Evolutionary conservation across 257 asterid genomes (phyloP).

Genomic region (Lantana camara): DNA sequence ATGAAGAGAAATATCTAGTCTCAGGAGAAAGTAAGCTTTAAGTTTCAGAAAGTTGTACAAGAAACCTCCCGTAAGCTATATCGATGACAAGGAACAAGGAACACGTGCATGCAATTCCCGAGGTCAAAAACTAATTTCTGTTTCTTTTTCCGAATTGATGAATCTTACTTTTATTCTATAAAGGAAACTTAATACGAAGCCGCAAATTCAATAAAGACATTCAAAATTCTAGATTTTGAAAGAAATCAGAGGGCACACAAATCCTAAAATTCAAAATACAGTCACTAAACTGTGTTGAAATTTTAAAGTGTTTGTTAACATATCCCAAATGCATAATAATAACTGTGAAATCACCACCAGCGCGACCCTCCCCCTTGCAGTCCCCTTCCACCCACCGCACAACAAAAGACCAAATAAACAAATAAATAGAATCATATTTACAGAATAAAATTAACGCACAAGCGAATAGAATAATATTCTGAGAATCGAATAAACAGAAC

Average conservation of each 20-base stretch:
- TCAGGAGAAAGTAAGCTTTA: conserved; percentile 8
- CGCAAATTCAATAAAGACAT: conserved; percentile 2
- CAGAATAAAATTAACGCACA: no score
- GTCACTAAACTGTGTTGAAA: conserved; percentile 3
- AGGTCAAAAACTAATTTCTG: neutral
- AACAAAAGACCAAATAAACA: neutral
- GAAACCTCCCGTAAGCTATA: neutral
- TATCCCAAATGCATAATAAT: conserved; percentile 15
- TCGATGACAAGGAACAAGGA: conserved; percentile 13
- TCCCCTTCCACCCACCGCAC: no score
- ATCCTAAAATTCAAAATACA: neutral
- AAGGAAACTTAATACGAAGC: conserved; percentile 2
- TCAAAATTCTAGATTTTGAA: neutral
- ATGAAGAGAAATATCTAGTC: neutral
- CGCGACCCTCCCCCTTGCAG: neutral
- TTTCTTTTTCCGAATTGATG: neutral
- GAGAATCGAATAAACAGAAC: conserved; percentile 1
- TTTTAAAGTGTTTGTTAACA: neutral
- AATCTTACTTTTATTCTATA: neutral
- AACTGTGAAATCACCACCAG: neutral
- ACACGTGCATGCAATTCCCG: neutral
- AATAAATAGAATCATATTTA: neutral
- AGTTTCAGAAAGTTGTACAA: conserved; percentile 6
- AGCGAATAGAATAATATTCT: neutral
- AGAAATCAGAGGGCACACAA: neutral